Evolutionary conservation across 108 stramenopile species (phyloP), one percentile per base, ranked within the genome.

Genomic region (Seminavis robusta): DNA sequence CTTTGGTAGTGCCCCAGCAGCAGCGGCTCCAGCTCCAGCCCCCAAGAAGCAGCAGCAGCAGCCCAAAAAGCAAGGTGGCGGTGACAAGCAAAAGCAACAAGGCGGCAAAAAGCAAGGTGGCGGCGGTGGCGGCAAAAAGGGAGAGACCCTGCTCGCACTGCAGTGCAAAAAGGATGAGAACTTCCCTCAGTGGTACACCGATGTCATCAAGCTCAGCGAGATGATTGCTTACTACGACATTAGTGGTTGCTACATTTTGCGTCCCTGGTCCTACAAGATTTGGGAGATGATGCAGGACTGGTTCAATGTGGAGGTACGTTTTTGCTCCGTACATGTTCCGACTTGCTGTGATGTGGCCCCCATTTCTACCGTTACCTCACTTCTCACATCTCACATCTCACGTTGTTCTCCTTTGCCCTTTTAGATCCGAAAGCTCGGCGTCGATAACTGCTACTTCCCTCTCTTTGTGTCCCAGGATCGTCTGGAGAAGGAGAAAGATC

Each of bases 211-310:
- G 2, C 72, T 95, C 38, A 82, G 86, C 13, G 98, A 99, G 76
- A 98, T 99, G 97, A 99, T 99, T 49, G 95, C 97, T 45, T 99
- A 98, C 76, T 96, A 95, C 62, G 96, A 98, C 58, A 97, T 99
- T 55, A 84, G 83, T 43, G 98, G 98, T n/a, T 99, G 98, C 62
- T 99, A 98, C 75, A 97, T 99, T 52, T 69, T 99, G 17, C 95
- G 98, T 53, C 98, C 98, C 23, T 98, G 97, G 97, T 84, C 86
- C 16, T 99, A 92, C 73, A 90, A 92, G 69, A 96, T 99, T 56
- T 99, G 98, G 98, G 98, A 99, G 69, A 42, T 85, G 24, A 97
- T 99, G 52, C 98, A 99, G 81, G 63, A 77, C 29, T 96, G 91
- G 91, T 92, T 98, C 76, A 97, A 98, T 66, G 76, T 63, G 5